Base-by-base conservation (phyloP, 495 filamentous ascomycete species). In the Tricharina praecox region DNA sequence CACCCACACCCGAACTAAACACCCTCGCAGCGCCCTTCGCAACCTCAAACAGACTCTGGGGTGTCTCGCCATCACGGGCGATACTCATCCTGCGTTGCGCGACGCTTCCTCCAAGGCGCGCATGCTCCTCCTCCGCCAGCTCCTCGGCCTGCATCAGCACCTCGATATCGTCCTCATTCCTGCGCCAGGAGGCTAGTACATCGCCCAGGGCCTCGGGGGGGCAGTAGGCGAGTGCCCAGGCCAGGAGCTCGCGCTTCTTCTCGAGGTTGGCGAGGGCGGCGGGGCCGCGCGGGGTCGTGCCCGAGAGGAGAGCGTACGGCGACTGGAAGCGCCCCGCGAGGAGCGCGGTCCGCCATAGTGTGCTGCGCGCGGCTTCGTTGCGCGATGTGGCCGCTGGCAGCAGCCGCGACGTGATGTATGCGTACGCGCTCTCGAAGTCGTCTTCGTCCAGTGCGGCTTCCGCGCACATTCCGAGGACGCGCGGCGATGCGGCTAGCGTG, bases 371-470 rank as follows among this genome's bases (percentile, higher is more conserved):
- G 61, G 94, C 86, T 48, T 69, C 63, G 15, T 66, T 52, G 28
- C 60, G 56, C 0, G 37, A 39, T 20, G 50, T 43, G 18, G 61
- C 60, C 30, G 61, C 53, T 5, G 68, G 68, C 15, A 69, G 66
- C 16, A 77, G 66, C 1, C 74, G 69, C 23, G 68, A 93, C 49
- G 92, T 74, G 26, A 93, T 81, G 64, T 90, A 94, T 10, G 85
- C 93, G 64, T 96, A 96, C 19, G 92, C 92, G 0, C 92, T 96
- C 52, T 93, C 88, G 53, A 96, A 96, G 58, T 97, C 90, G 55
- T 90, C 76, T 60, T 87, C 83, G 3, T 69, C 66, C 1, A 96
- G 73, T 23, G 88, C 85, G 3, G 86, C 79, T 54, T 88, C 79
- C 35, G 96, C 80, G 54, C 88, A 87, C 75, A 93, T 84, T 43